Conservation (phyloP, 192 early-diverging fungal species). For the Kickxella alabastrina region DNA sequence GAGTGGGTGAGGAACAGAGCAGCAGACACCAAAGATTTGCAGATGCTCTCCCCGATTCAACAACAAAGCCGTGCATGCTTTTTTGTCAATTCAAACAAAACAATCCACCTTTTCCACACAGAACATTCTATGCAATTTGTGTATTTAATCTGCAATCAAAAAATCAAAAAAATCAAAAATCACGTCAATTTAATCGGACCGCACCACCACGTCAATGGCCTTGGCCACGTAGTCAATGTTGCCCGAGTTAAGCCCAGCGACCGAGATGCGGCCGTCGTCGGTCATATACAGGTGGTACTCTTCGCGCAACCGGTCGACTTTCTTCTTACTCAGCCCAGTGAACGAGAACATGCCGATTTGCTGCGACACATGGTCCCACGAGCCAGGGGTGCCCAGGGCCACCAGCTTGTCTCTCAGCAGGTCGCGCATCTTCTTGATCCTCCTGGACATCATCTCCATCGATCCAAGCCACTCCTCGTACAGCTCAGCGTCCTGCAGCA, state of each 20-base stretch:
- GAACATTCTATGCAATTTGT: too few relatives aligned
- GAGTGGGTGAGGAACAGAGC: too few relatives aligned
- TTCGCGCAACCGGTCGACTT: conserved; percentile 75
- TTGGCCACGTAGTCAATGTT: conserved; percentile 90
- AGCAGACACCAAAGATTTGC: too few relatives aligned
- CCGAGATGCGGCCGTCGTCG: conserved; percentile 91
- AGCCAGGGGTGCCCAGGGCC: conserved; percentile 79
- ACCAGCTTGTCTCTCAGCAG: conserved; percentile 61
- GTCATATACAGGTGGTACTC: conserved; percentile 94
- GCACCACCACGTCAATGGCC: conserved; percentile 86
- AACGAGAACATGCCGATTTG: conserved; percentile 99
- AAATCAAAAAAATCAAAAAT: too few relatives aligned
- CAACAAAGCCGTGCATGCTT: too few relatives aligned
- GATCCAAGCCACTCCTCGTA: conserved; percentile 80
- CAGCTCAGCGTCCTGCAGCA: conserved; percentile 78
- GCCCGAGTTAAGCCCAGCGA: conserved; percentile 85
- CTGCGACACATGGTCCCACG: conserved; percentile 91
- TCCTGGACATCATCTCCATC: conserved; percentile 77
- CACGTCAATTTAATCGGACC: conserved; percentile 38
- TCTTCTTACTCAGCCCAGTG: conserved; percentile 74
- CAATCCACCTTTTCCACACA: too few relatives aligned
- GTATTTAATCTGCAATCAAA: too few relatives aligned
- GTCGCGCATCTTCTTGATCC: conserved; percentile 88
- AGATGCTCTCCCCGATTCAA: too few relatives aligned
- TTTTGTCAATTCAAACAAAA: too few relatives aligned